A percentile compares a stretch with the other conserved stretches of the same genome.
phyloP scores from a whole-genome alignment of 306 rosid genomes.

The peach (Prunus persica) region Prunus_persica_NCBIv2 NC_034013.1:857001-857500 shows the following conservation, averaged over 20 bases:
- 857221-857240: constrained; percentile 82
- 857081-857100: constrained; percentile 82
- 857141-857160: constrained; percentile 92
- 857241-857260: constrained; percentile 86
- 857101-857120: constrained; percentile 98
- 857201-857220: constrained; percentile 91
- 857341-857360: constrained; percentile 99
- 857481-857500: background rate
- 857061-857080: constrained; percentile 98
- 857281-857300: constrained; percentile 88
- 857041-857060: constrained; percentile 99
- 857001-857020: constrained; percentile 91
- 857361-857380: constrained; percentile 99
- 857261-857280: constrained; percentile 91
- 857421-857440: background rate
- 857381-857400: constrained; percentile 98
- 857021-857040: constrained; percentile 96
- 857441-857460: background rate
- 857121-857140: constrained; percentile 97
- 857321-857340: constrained; percentile 97
- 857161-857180: constrained; percentile 84
- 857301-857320: constrained; percentile 89
- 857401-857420: background rate
- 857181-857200: constrained; percentile 88
- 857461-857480: too few species aligned